Base-by-base conservation (phyloP, 2,329 filamentous ascomycete genomes). In the Huntiella omanensis region DNA sequence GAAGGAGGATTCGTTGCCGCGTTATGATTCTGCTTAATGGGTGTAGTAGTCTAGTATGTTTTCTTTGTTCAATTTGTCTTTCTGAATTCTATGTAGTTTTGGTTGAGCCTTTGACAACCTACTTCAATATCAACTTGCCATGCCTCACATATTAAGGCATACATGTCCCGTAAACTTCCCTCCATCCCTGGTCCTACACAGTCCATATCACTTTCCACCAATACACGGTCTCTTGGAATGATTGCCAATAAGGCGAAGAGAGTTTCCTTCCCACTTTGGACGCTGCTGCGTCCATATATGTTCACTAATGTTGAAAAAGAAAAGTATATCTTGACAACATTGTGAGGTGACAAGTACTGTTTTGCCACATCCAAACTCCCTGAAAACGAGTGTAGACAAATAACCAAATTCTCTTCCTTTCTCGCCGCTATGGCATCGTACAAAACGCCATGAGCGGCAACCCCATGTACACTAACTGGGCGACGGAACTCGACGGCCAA, bases 311-410 rank as follows among this genome's bases (percentile, higher is more conserved):
- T 70, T 1, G 86, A 95, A 57, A 96, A 92, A 1, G 86, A 94
- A 55, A 93, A 87, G 61, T 78, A 98, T 15, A 96, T 70, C 12
- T 75, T 68, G 0, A 77, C 75, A 0, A 88, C 88, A 6, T 91
- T 75, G 1, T 71, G 67, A 1, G 75, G 73, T 52, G 81, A 70
- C 41, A 85, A 63, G 56, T 94, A 96, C 59, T 86, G 85, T 52
- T 73, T 78, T 34, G 95, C 63, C 32, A 79, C 71, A 48, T 91
- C 78, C 8, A 75, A 67, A 4, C 80, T 72, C 0, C 85, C 88
- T 41, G 83, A 92, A 61, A 86, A 98, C 0, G 87, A 95, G 61
- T 98, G 91, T 49, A 98, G 73, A 57, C 91, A 98, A 57, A 96
- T 80, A 6, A 87, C 69, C 1, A 13, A 11, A 19, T 8, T 12